Evolutionary conservation across 83 land plant genomes (phyloP).

Genomic region (Thuja plicata): DNA sequence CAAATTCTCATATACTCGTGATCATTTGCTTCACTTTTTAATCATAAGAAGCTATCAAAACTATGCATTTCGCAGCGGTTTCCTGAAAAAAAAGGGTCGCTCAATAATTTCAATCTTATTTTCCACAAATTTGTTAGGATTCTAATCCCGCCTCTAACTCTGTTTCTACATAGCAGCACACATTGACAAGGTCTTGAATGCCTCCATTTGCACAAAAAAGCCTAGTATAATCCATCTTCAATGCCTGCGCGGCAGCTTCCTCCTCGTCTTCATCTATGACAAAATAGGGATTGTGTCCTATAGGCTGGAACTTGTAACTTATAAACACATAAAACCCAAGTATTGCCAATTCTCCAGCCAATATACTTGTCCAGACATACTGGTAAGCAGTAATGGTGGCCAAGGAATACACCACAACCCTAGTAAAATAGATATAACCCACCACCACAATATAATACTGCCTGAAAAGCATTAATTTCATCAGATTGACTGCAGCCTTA

Average conservation of each 20-base stretch:
- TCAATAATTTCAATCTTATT: too few relatives aligned
- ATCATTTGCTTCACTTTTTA: too few relatives aligned
- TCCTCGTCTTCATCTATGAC: constrained; percentile 74
- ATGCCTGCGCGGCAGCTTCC: constrained; percentile 54
- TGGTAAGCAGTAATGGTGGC: constrained; percentile 55
- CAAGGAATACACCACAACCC: constrained; percentile 67
- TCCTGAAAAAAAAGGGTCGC: too few relatives aligned
- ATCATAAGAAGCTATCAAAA: too few relatives aligned
- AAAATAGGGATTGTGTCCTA: constrained; percentile 69
- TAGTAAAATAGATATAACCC: constrained; percentile 65
- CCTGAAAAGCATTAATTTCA: constrained; percentile 67
- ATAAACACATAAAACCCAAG: constrained; percentile 77
- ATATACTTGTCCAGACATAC: constrained; percentile 57
- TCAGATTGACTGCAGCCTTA: constrained; percentile 64
- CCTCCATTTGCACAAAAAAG: too few relatives aligned
- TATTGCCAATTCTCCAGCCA: constrained; percentile 63
- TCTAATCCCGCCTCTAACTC: too few relatives aligned
- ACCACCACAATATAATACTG: constrained; percentile 76
- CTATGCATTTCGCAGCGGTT: too few relatives aligned
- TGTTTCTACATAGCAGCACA: too few relatives aligned
- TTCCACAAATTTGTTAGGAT: too few relatives aligned
- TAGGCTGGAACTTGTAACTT: constrained; percentile 71
- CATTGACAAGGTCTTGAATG: too few relatives aligned
- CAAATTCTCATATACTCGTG: too few relatives aligned
- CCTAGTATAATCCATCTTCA: constrained; percentile 56